Percentiles rank a stretch among this genome's conserved stretches.
phyloP scores from a whole-genome alignment of 495 filamentous ascomycete species.

The Xylaria bambusicola region DNA sequence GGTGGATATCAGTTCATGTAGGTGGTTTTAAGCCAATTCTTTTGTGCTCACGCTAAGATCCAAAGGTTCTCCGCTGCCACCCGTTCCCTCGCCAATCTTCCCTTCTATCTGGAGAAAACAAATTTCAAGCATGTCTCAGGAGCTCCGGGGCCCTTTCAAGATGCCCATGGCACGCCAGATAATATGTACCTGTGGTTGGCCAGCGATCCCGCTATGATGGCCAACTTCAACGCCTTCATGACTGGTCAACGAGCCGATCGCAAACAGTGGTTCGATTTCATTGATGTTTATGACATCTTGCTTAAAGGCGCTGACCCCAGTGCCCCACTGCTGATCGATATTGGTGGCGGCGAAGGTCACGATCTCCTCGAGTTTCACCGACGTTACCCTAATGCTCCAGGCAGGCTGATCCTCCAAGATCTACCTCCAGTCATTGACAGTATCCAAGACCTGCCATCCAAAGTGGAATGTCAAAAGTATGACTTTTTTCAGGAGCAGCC shows the following conservation, averaged over 20 bases:
- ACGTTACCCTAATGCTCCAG: conserved; percentile 41
- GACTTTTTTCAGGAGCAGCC: conserved; percentile 45
- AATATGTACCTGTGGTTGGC: conserved; percentile 25
- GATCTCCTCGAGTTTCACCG: conserved; percentile 49
- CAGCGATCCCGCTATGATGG: conserved; percentile 19
- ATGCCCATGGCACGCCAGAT: conserved; percentile 19
- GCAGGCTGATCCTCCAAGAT: conserved; percentile 54
- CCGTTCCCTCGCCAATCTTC: conserved; percentile 20
- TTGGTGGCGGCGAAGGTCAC: conserved; percentile 50
- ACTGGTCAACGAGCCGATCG: conserved; percentile 19
- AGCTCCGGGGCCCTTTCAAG: conserved; percentile 21
- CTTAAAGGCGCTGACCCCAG: conserved; percentile 10
- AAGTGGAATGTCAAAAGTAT: conserved; percentile 36
- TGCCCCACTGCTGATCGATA: conserved; percentile 18
- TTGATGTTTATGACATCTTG: conserved; percentile 15
- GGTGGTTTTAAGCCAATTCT: conserved; percentile 17
- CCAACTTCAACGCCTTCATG: conserved; percentile 26
- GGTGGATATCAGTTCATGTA: conserved; percentile 31
- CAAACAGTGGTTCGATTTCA: conserved; percentile 23
- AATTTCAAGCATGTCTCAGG: conserved; percentile 18
- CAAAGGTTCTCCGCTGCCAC: conserved; percentile 16
- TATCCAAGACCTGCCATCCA: conserved; percentile 22
- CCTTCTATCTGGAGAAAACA: conserved; percentile 27
- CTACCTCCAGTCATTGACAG: conserved; percentile 37
- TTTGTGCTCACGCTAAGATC: no score